These are phyloP conservation scores for Clausena lansium DNA, from an alignment of 345 rosid genomes.

Conservation along the genomic window DNA sequence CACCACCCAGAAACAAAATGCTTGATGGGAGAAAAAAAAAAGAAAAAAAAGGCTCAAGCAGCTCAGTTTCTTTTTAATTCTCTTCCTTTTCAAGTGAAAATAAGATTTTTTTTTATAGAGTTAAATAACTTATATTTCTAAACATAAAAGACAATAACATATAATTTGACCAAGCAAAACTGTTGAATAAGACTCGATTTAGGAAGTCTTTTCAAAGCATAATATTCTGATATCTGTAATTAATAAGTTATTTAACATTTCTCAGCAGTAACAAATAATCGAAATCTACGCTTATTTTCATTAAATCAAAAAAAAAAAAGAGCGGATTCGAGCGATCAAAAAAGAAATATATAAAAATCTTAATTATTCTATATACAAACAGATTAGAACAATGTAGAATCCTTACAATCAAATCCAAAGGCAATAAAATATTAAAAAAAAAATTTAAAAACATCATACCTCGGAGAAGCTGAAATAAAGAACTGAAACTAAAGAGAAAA, in stretches of 20 bases:
- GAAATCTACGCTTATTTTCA: neutral
- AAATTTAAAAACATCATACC: conserved; percentile 3
- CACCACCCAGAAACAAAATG: no score
- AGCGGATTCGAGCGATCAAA: neutral
- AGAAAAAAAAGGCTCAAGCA: neutral
- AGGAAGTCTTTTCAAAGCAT: no score
- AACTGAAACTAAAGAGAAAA: conserved; percentile 9
- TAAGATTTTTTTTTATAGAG: neutral
- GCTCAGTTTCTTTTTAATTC: neutral
- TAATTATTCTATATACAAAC: neutral
- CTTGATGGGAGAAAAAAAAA: neutral
- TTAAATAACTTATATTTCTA: neutral
- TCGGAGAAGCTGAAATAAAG: conserved; percentile 6
- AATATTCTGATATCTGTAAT: neutral
- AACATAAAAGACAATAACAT: neutral
- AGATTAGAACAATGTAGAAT: neutral
- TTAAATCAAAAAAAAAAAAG: neutral
- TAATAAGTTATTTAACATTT: neutral
- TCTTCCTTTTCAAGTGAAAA: neutral
- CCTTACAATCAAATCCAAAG: neutral
- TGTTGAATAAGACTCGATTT: neutral
- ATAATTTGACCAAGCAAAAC: neutral
- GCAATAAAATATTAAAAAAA: neutral
- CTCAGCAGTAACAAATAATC: neutral
- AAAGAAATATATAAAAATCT: neutral